Evolutionary conservation across 345 rosid genomes (phyloP).

Genomic region (Salix koriyanagi): DNA sequence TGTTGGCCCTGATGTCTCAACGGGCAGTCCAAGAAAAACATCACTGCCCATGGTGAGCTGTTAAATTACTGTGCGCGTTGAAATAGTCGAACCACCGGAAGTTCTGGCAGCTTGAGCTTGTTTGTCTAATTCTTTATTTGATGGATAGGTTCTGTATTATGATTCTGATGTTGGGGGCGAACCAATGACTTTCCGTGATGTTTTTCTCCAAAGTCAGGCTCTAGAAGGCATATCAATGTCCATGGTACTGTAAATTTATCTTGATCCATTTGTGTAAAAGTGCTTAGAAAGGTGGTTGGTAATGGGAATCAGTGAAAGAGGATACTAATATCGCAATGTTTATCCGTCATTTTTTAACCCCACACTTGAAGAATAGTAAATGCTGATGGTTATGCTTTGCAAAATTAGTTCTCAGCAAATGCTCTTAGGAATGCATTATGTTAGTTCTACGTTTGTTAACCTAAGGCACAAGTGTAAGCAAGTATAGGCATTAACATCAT

Average conservation of each 20-base stretch:
- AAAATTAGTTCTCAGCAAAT: neutral
- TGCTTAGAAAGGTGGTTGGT: neutral
- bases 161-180: constrained; percentile 77
- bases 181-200: constrained; percentile 81
- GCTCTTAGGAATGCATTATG: neutral
- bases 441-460: neutral
- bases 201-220: constrained; percentile 95
- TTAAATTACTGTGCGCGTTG: neutral
- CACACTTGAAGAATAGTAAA: neutral
- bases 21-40: constrained; percentile 37
- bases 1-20: constrained; percentile 46
- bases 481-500: neutral
- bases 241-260: constrained; percentile 50
- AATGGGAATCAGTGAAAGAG: neutral
- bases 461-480: neutral
- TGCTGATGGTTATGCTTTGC: neutral
- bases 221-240: constrained; percentile 81
- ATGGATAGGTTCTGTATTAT: constrained; percentile 67
- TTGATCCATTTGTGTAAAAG: neutral
- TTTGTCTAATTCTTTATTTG: constrained; percentile 10
- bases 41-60: constrained; percentile 7
- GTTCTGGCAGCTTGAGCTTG: neutral
- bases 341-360: neutral
- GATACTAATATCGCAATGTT: neutral
- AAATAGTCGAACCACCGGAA: neutral